These are phyloP conservation scores for Starmera quercuum DNA, from an alignment of 805 yeast species.

Conservation along the genomic window DNA sequence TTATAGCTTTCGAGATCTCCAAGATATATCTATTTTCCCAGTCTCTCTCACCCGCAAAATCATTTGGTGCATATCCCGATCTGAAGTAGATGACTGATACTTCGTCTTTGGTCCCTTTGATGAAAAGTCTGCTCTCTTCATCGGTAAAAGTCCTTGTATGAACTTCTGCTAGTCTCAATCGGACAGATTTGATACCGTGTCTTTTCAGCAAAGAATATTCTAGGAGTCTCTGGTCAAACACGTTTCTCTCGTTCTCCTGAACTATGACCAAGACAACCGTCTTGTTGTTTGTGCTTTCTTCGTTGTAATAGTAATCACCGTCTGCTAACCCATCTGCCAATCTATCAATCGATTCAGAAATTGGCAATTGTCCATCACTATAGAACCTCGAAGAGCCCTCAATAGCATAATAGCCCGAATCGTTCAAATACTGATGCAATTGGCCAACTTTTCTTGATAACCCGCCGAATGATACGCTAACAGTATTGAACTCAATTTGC, in stretches of 20 bases:
- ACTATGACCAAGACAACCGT: slow-evolving; percentile 69
- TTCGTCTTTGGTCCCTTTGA: slow-evolving; percentile 53
- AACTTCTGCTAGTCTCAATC: slow-evolving; percentile 63
- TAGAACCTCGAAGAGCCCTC: slow-evolving; percentile 32
- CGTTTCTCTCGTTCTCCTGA: slow-evolving; percentile 81
- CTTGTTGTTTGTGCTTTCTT: slow-evolving; percentile 16
- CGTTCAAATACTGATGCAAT: slow-evolving; percentile 62
- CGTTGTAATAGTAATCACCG: slow-evolving; percentile 53
- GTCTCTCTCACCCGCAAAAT: slow-evolving; percentile 54
- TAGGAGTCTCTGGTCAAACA: slow-evolving; percentile 82
- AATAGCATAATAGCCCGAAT: slow-evolving; percentile 44
- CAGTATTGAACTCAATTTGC: slow-evolving; percentile 95
- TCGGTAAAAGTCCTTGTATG: slow-evolving; percentile 31
- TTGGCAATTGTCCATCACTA: slow-evolving; percentile 45
- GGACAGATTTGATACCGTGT: slow-evolving; percentile 50
- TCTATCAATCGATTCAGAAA: slow-evolving; percentile 53
- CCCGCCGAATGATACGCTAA: slow-evolving; percentile 93
- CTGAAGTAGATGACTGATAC: slow-evolving; percentile 87
- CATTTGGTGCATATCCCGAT: slow-evolving; percentile 81
- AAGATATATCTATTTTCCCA: slow-evolving; percentile 74
- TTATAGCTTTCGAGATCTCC: slow-evolving; percentile 74
- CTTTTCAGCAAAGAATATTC: slow-evolving; percentile 60
- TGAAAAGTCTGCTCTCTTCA: slow-evolving; percentile 37
- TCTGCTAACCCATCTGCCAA: slow-evolving; percentile 64
- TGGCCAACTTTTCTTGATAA: slow-evolving; percentile 73